A percentile compares a stretch with the other conserved stretches of the same genome.
phyloP scores from a whole-genome alignment of 2,329 filamentous ascomycete genomes.

The Trichoderma polysporum region DNA sequence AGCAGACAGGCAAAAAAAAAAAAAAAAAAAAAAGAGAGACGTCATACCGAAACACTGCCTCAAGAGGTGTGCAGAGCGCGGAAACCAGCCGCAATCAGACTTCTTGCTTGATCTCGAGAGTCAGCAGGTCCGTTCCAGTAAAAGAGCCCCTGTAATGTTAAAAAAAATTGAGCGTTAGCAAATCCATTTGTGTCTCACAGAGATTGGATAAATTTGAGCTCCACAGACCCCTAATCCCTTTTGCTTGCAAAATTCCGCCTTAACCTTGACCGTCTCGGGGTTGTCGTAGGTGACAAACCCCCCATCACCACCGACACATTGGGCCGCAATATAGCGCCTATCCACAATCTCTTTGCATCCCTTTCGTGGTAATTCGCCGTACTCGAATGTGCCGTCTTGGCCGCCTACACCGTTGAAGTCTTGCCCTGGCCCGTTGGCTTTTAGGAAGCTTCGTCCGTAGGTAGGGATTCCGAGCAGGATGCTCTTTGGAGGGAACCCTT shows the following conservation, averaged over 20 bases:
- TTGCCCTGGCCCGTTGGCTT: conserved; percentile 64
- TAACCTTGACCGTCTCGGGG: conserved; percentile 70
- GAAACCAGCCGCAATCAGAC: conserved; percentile 59
- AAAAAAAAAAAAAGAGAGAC: neutral
- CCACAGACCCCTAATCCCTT: conserved; percentile 63
- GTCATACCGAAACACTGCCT: conserved; percentile 18
- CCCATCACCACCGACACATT: conserved; percentile 69
- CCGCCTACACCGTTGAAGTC: conserved; percentile 55
- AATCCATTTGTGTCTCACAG: neutral
- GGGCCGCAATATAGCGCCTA: conserved; percentile 65
- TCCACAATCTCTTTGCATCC: conserved; percentile 67
- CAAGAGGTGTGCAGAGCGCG: conserved; percentile 41
- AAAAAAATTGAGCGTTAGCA: conserved; percentile 14
- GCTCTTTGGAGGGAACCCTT: conserved; percentile 68
- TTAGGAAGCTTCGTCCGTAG: conserved; percentile 73
- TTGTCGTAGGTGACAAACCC: conserved; percentile 82
- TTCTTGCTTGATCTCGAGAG: conserved; percentile 56
- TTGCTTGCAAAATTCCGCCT: conserved; percentile 71
- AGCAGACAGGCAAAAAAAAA: neutral
- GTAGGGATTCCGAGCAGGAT: conserved; percentile 74
- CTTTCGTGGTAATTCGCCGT: conserved; percentile 63
- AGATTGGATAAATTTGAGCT: conserved; percentile 10
- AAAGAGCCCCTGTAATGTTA: conserved; percentile 61
- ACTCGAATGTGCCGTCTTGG: conserved; percentile 72
- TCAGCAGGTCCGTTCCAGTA: conserved; percentile 81